A percentile compares a stretch with the other conserved stretches of the same genome.
Conservation (phyloP, 148 eudicot genomes). For the Polygonum maritimum region DNA sequence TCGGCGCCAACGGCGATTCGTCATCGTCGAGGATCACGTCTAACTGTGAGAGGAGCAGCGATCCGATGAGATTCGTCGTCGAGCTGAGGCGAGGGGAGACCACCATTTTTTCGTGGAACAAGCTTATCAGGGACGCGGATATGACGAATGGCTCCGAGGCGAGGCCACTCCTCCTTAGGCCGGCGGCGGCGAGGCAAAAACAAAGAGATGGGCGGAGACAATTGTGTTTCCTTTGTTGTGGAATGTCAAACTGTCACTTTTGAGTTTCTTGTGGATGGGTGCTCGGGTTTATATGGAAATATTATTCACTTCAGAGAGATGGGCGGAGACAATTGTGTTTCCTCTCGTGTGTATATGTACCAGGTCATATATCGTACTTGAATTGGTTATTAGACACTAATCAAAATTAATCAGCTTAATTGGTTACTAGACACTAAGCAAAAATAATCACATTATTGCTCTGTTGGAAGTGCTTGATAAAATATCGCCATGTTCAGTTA, state of each 20-base stretch:
- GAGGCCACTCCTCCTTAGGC: no score
- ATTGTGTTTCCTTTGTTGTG: slow-evolving; percentile 11
- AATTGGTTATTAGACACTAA: no score
- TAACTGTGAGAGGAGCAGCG: neutral
- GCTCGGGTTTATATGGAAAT: neutral
- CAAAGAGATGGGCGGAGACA: slow-evolving; percentile 81
- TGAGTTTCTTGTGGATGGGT: no score
- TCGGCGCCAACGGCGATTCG: neutral
- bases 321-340: no score
- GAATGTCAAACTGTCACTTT: no score
- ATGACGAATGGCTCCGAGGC: neutral
- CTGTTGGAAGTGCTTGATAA: slow-evolving; percentile 40
- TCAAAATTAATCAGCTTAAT: no score
- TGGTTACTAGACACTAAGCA: no score
- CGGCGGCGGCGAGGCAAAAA: no score
- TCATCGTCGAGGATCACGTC: neutral
- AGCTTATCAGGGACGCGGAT: slow-evolving; percentile 19
- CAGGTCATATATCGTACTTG: no score
- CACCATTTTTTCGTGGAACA: slow-evolving; percentile 36
- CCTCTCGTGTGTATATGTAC: no score
- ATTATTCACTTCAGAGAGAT: neutral
- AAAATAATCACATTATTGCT: no score
- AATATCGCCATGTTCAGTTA: slow-evolving; percentile 64
- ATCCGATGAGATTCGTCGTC: slow-evolving; percentile 19
- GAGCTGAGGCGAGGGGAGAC: slow-evolving; percentile 29